A percentile compares a stretch with the other conserved stretches of the same genome.
phyloP scores from a whole-genome alignment of 225 moss, liverwort and hornwort species.

The Thuidium tamariscinum region DNA sequence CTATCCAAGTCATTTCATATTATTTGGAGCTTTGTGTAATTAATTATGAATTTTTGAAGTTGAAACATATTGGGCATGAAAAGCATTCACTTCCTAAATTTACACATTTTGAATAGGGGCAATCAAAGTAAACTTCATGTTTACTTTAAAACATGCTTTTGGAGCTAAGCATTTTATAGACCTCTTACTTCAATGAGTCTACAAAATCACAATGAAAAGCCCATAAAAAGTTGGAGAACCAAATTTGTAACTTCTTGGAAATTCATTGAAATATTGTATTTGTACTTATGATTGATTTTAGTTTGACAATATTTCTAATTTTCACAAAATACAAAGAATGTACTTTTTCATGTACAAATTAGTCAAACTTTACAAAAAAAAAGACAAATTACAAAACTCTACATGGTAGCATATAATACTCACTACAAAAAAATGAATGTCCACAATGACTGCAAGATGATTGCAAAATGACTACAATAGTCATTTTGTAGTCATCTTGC shows the following conservation, averaged over 20 bases:
- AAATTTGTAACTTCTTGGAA: not conserved
- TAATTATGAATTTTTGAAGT: not conserved
- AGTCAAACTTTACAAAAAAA: too few relatives aligned
- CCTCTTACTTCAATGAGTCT: rapidly evolving
- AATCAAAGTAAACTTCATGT: not conserved
- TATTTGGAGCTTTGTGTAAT: not conserved
- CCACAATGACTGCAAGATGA: too few relatives aligned
- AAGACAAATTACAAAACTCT: too few relatives aligned
- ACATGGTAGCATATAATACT: too few relatives aligned
- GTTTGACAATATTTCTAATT: too few relatives aligned
- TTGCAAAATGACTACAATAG: too few relatives aligned
- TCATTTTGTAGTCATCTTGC: too few relatives aligned
- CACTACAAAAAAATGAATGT: too few relatives aligned
- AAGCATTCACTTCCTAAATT: not conserved
- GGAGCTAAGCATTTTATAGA: not conserved
- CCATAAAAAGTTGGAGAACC: rapidly evolving
- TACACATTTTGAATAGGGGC: not conserved
- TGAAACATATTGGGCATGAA: rapidly evolving
- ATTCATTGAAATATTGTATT: too few relatives aligned
- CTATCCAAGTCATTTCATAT: rapidly evolving
- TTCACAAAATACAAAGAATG: too few relatives aligned
- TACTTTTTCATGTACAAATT: too few relatives aligned
- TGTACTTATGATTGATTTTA: too few relatives aligned
- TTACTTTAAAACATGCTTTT: rapidly evolving
- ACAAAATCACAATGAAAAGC: rapidly evolving